Evolutionary conservation across 2,329 filamentous ascomycete genomes (phyloP), one percentile per base, ranked within the genome.

Genomic region (Aureobasidium sp.): DNA sequence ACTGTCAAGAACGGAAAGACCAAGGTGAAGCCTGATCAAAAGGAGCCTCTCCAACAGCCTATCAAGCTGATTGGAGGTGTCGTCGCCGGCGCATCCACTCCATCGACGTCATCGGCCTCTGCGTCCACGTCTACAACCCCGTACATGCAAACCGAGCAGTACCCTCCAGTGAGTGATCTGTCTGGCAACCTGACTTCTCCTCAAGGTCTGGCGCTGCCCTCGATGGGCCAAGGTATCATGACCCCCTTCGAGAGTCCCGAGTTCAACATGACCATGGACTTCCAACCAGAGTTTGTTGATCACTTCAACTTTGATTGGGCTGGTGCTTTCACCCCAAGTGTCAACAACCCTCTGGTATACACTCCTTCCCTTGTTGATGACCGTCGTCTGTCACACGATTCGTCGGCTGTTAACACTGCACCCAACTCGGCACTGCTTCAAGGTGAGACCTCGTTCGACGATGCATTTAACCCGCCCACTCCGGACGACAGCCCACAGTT

Each of bases 1-100:
- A 64, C 40, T 27, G 40, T 40, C 50, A 64, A 64, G 50, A 97
- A 97, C 75, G 92, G 93, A 76, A 93, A 92, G 81, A 89, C 86
- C 62, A 82, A 82, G 31, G 80, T 77, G 67, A 64, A 54, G 40
- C 33, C 60, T 40, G 50, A 51, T n/a, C 47, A 54, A 25, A 54
- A 63, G 33, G 59, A 63, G 59, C 59, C 59, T 31, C 13, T 63
- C 4, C 47, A 63, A 23, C 53, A 65, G 27, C 84, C 68, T 70
- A 82, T 69, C 80, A 87, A 67, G 78, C 86, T 71, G 85, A 89
- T 69, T 29, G 90, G 90, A 42, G 83, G 86, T 69, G 85, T 91
- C 15, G 87, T 86, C 65, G 87, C 85, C 72, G 81, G 91, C 1
- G 90, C 90, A 36, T 91, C 91, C 15, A 88, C 86, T 42, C 87